Conservation (phyloP, 2,329 filamentous ascomycete species). For the Curvularia spicifera region DNA sequence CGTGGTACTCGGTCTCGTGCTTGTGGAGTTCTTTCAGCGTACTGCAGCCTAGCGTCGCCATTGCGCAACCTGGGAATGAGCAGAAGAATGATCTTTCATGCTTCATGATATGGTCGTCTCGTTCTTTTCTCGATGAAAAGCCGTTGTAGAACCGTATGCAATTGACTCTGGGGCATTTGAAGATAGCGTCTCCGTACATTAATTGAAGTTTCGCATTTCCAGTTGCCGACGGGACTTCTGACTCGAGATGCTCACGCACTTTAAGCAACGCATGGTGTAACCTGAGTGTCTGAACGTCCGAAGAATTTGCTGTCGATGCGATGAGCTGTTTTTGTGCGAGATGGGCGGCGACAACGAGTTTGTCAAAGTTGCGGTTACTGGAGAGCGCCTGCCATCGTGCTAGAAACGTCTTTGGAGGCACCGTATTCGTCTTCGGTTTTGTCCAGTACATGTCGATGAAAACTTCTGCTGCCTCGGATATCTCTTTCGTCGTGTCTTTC, state of each 20-base stretch:
- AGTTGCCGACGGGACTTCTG: neutral
- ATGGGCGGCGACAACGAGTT: slow-evolving; percentile 4
- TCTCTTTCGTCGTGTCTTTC: neutral
- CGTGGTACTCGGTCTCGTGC: slow-evolving; percentile 12
- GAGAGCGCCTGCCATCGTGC: slow-evolving; percentile 7
- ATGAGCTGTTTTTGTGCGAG: slow-evolving; percentile 8
- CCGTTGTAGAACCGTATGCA: slow-evolving; percentile 14
- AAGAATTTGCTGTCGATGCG: neutral
- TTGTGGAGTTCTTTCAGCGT: slow-evolving; percentile 11
- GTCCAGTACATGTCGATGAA: slow-evolving; percentile 12
- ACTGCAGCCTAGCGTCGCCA: slow-evolving; percentile 10
- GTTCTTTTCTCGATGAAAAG: slow-evolving; percentile 2
- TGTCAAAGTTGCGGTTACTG: slow-evolving; percentile 7
- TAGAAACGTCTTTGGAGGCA: slow-evolving; percentile 2
- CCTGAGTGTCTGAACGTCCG: neutral
- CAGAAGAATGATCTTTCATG: slow-evolving; percentile 16
- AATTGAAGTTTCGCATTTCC: neutral
- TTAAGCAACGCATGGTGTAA: neutral
- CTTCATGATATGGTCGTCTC: slow-evolving; percentile 10
- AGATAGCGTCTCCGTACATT: slow-evolving; percentile 9
- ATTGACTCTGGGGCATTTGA: slow-evolving; percentile 14
- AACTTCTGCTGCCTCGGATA: slow-evolving; percentile 5
- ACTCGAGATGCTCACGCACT: slow-evolving; percentile 1
- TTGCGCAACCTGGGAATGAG: slow-evolving; percentile 10
- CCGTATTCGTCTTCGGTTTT: neutral